These are phyloP conservation scores for Penicillium glabrum DNA, from an alignment of 2,329 filamentous ascomycete genomes.

Conservation along the genomic window DNA sequence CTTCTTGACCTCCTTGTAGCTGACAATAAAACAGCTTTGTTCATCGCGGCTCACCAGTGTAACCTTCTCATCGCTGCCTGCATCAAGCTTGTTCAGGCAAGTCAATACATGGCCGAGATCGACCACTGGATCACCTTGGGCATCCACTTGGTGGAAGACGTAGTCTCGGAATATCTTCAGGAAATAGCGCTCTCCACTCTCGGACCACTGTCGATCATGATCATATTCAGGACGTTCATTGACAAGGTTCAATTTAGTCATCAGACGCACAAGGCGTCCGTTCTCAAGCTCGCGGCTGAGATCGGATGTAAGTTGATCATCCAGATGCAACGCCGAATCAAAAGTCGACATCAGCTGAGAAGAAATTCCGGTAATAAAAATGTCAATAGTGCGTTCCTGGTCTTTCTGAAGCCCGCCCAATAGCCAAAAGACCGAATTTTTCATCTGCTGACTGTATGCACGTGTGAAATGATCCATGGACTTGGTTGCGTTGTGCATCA, in stretches of 20 bases:
- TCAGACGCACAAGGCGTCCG: conserved; percentile 74
- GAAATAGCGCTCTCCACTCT: conserved; percentile 88
- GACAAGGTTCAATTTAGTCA: conserved; percentile 81
- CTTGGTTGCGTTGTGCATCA: conserved; percentile 64
- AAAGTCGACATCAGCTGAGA: conserved; percentile 72
- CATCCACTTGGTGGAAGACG: conserved; percentile 93
- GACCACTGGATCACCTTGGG: conserved; percentile 75
- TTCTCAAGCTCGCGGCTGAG: conserved; percentile 86
- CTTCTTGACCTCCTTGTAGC: conserved; percentile 81
- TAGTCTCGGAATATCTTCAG: conserved; percentile 96
- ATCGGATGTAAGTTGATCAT: conserved; percentile 71
- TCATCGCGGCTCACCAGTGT: conserved; percentile 86
- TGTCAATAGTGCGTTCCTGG: conserved; percentile 70
- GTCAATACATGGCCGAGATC: conserved; percentile 85
- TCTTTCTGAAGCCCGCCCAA: conserved; percentile 63
- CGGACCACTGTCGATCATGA: conserved; percentile 77
- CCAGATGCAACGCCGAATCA: conserved; percentile 74
- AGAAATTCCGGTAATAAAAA: conserved; percentile 76
- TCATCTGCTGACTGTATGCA: conserved; percentile 74
- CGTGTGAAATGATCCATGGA: conserved; percentile 75
- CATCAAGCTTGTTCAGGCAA: conserved; percentile 89
- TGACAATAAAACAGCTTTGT: conserved; percentile 83
- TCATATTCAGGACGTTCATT: conserved; percentile 88
- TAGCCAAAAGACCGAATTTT: conserved; percentile 79
- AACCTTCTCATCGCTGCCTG: conserved; percentile 82